Evolutionary conservation across 176 grass and related monocot species (phyloP), one percentile per base, ranked within the genome.

Genomic region (Oryza punctata): DNA sequence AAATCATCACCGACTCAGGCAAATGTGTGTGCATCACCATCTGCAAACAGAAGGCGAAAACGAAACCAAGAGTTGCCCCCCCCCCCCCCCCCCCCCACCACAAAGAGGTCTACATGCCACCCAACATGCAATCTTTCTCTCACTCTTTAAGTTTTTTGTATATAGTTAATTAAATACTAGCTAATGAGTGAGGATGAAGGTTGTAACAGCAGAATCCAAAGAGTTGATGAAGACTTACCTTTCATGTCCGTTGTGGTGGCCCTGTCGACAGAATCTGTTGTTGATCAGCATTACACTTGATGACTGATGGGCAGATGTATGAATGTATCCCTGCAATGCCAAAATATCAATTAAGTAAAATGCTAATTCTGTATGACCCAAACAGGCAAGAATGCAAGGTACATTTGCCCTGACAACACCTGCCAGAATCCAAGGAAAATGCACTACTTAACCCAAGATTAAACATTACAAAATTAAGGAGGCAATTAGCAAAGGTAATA

Each of bases 181-280:
- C 12, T 29, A 26, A 78, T 44, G 80, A 88, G 80, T 78, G 52
- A 65, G 41, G 18, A 19, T 82, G 40, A 88, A 88, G 86, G 41
- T 44, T 46, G 80, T 13, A 52, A 57, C 78, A 32, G 7, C 12
- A 78, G 54, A 59, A 77, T 77, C 64, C 76, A 64, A 63, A 84
- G 65, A 26, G 50, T 2, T 86, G 61, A 74, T 37, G 54, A 16
- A 67, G 43, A 21, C 25, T 19, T 9, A 4, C 54, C 14, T 67
- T 67, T 59, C 71, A 30, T 41, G 6, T 81, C 18, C 66, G 86
- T 12, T 83, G 32, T 13, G 57, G 43, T 83, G 86, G 74, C 52
- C 18, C 65, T 73, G 74, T 78, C 86, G 1, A 33, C 57, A 13
- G 76, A 54, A 88, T 52, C 86, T 77, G 19, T 12, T 77, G 19